Conservation (phyloP, 306 rosid genomes). For the Prinsepia uniflora region DNA sequence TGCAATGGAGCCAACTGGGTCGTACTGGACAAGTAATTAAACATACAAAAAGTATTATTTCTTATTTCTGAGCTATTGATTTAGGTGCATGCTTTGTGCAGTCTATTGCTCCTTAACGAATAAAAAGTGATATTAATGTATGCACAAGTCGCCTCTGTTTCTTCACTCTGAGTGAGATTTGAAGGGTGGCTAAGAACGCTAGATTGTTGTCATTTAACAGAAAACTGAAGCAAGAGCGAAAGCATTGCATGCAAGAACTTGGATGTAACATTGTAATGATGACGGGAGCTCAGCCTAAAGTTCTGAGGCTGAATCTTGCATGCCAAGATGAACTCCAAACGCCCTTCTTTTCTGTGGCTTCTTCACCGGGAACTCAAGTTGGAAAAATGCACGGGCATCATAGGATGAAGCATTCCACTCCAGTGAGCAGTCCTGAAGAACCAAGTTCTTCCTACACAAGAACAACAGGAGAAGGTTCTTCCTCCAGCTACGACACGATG, state of each 20-base stretch:
- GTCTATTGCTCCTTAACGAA: not conserved
- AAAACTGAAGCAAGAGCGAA: constrained; percentile 83
- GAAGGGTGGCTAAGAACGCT: constrained; percentile 4
- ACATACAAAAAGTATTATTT: constrained; percentile 62
- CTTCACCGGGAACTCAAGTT: constrained; percentile 55
- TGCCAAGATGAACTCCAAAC: constrained; percentile 66
- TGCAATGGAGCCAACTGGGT: constrained; percentile 85
- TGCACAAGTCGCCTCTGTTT: not conserved
- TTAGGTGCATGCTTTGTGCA: constrained; percentile 11
- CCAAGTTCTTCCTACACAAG: constrained; percentile 52
- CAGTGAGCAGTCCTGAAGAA: constrained; percentile 84
- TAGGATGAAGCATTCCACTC: constrained; percentile 74
- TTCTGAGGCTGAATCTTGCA: constrained; percentile 75
- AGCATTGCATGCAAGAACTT: constrained; percentile 82
- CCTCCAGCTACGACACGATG: constrained; percentile 52
- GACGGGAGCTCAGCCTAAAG: constrained; percentile 76
- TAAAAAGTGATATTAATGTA: not conserved
- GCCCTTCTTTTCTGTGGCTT: constrained; percentile 69
- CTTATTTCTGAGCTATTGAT: constrained; percentile 53
- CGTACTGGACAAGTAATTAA: constrained; percentile 97
- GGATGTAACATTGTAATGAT: constrained; percentile 79
- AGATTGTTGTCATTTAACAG: constrained; percentile 44
- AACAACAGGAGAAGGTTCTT: constrained; percentile 49
- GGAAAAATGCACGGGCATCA: constrained; percentile 43
- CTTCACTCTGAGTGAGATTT: not conserved